Percentiles rank a stretch among this genome's conserved stretches.
Evolutionary conservation across 257 asterid genomes (phyloP).

Genomic region (Solanum boliviense): DNA sequence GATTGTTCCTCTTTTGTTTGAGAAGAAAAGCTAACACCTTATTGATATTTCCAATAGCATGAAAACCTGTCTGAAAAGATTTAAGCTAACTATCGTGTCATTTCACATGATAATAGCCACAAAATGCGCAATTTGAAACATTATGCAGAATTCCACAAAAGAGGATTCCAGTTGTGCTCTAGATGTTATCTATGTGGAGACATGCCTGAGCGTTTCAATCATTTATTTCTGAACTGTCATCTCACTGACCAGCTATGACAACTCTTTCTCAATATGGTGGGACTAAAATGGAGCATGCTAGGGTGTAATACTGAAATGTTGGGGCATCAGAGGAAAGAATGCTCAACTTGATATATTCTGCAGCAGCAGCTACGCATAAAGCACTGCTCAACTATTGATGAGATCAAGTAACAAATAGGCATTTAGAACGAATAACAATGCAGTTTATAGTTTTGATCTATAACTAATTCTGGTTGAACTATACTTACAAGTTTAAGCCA

Average conservation of each 20-base stretch:
- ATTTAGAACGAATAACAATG: neutral
- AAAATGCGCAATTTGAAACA: neutral
- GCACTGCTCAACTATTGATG: neutral
- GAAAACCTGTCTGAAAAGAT: neutral
- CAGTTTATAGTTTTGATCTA: neutral
- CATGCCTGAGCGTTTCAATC: neutral
- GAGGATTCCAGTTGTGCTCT: neutral
- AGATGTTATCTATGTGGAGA: neutral
- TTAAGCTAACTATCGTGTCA: neutral
- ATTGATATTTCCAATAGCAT: neutral
- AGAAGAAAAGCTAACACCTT: neutral
- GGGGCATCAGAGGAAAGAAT: neutral
- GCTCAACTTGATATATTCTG: neutral
- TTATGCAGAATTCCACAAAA: neutral
- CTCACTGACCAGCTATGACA: neutral
- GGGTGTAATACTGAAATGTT: neutral
- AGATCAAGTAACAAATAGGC: neutral
- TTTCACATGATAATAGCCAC: neutral
- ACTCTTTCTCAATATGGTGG: neutral
- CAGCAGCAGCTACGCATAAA: neutral
- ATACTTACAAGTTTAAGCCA: constrained; percentile 81
- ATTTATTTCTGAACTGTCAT: neutral
- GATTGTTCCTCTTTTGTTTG: neutral
- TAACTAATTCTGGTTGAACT: neutral
- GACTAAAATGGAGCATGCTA: neutral